A percentile compares a stretch with the other conserved stretches of the same genome.
These are phyloP conservation scores for Phanerodontia chrysosporium DNA, from an alignment of 768 basidiomycete species.

Conservation along the genomic window DNA sequence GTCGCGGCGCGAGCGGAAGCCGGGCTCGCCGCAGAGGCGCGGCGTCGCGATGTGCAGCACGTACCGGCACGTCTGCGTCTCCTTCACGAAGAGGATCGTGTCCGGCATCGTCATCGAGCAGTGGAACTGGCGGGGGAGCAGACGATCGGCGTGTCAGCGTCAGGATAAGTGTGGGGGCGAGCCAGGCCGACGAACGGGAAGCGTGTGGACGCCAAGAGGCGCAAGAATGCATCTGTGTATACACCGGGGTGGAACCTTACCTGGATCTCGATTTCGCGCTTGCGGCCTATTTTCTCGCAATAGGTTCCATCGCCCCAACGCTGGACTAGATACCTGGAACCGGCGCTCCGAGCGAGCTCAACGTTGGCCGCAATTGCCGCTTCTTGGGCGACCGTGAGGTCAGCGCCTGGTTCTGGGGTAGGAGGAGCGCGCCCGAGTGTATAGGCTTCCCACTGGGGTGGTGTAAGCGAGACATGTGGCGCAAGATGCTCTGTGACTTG, in stretches of 20 bases:
- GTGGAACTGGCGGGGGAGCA: constrained; percentile 87
- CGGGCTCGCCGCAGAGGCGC: constrained; percentile 87
- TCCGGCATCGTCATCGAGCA: constrained; percentile 95
- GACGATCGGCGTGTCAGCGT: constrained; percentile 10
- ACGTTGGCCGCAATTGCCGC: constrained; percentile 63
- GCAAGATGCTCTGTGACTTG: constrained; percentile 33
- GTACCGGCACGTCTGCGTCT: constrained; percentile 91
- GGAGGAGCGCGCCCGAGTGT: constrained; percentile 70
- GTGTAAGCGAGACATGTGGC: not conserved
- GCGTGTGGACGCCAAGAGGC: constrained; percentile 1
- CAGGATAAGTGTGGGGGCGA: not conserved
- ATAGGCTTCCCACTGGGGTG: constrained; percentile 66
- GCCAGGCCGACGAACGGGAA: not conserved
- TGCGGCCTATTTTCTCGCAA: constrained; percentile 88
- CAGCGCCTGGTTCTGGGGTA: constrained; percentile 54
- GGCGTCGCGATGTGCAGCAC: constrained; percentile 93
- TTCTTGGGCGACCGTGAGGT: constrained; percentile 63
- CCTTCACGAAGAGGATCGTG: constrained; percentile 86
- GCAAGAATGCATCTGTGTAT: not conserved
- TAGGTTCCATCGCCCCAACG: constrained; percentile 87
- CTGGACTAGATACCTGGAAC: constrained; percentile 89
- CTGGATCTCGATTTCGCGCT: constrained; percentile 93
- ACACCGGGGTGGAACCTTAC: constrained; percentile 36
- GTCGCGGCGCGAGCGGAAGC: constrained; percentile 78
- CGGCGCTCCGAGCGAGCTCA: constrained; percentile 73